Evolutionary conservation across 257 asterid species (phyloP), one percentile per base, ranked within the genome.

Genomic region (Haberlea rhodopensis): DNA sequence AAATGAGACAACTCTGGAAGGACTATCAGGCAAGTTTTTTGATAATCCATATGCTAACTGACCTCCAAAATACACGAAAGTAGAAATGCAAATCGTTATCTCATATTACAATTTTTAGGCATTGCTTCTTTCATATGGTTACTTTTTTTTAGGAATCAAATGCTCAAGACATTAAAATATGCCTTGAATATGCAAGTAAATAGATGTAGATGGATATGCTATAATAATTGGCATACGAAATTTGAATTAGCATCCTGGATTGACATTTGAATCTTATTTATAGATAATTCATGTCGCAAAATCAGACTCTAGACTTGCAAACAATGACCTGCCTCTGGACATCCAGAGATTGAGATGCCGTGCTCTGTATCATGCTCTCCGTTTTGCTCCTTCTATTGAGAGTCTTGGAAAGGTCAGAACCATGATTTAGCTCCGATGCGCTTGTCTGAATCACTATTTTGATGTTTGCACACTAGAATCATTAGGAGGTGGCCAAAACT

Each of bases 311-410:
- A 80, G 99, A 75, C 95, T 92, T 74, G 97, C 99, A 67, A 92
- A 89, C 88, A 92, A 89, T 73, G 95, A 86, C 75, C 83, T 89
- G 60, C 96, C 99, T 73, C 82, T 92, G 69, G 95, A 92, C 79
- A 80, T 92, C 74, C 99, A 92, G 81, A 82, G 96, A 76, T 82
- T 92, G 83, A 83, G 97, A 80, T 92, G 99, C 15, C 99, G 99
- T 68, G 95, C 87, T 74, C 68, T 89, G n/a, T 92, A 84, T 76
- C 81, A 83, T 43, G 89, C 94, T 62, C 97, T 92, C 28, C 88
- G 80, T 70, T 92, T 89, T 77, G 81, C 94, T 62, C 89, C 96
- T 66, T 67, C 91, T 64, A 87, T 92, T 48, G 90, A 85, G 79
- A 81, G 62, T 53, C 80, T 92, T 72, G 99, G 96, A 76, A 80